Conservation (phyloP, 257 asterid species). For the Gardenia jasminoides region DNA sequence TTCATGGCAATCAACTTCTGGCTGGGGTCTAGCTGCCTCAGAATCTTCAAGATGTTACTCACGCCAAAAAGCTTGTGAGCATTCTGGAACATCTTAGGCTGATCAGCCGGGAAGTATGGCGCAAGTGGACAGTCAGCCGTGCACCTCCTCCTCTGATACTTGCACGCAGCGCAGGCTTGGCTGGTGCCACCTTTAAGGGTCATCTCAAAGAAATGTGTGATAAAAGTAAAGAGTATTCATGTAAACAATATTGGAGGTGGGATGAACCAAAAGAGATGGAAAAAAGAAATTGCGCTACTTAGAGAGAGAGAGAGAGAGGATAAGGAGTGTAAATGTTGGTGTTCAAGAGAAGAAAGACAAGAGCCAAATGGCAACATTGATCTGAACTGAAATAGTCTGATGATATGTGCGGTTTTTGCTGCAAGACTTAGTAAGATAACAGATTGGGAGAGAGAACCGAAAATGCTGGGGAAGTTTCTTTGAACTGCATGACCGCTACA, state of each 20-base stretch:
- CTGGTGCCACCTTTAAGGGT: conserved; percentile 89
- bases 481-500: conserved; percentile 25
- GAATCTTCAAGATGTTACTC: conserved; percentile 61
- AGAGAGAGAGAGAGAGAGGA: too few relatives aligned
- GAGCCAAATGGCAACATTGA: conserved; percentile 29
- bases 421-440: conserved; percentile 50
- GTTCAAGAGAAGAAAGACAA: conserved; percentile 1
- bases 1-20: conserved; percentile 63
- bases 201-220: conserved; percentile 30
- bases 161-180: conserved; percentile 94
- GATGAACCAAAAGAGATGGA: not conserved
- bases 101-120: conserved; percentile 85
- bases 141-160: conserved; percentile 80
- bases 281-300: not conserved
- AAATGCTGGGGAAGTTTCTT: conserved; percentile 38
- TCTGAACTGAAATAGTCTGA: conserved; percentile 22
- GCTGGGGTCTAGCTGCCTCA: conserved; percentile 53
- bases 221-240: conserved; percentile 15
- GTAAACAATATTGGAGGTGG: not conserved
- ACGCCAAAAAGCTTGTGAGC: conserved; percentile 85
- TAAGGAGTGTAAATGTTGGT: not conserved
- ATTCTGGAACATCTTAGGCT: conserved; percentile 63
- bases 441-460: conserved; percentile 31
- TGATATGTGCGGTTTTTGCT: conserved; percentile 30
- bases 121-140: conserved; percentile 74